Base-by-base conservation (phyloP, 2,329 filamentous ascomycete species). In the Neobulgaria alba region DNA sequence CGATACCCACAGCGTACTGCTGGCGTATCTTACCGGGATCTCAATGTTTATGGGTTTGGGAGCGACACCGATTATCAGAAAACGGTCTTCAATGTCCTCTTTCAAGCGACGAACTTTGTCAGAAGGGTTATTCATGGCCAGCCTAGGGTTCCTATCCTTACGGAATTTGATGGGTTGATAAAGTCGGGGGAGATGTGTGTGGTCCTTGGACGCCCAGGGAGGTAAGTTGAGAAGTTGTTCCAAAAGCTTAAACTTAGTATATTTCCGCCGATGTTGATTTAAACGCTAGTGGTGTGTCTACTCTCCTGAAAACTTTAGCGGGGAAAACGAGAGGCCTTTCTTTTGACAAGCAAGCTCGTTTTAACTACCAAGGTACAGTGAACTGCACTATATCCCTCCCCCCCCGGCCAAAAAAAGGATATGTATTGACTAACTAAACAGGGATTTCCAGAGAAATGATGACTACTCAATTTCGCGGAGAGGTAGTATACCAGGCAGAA, bases 401-500 rank as follows among this genome's bases (percentile, higher is more conserved):
- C n/a, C n/a, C n/a, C n/a, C n/a, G n/a, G n/a, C n/a, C n/a, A n/a
- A n/a, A n/a, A n/a, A n/a, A n/a, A n/a, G n/a, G n/a, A n/a, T n/a
- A n/a, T n/a, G n/a, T n/a, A n/a, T n/a, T n/a, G n/a, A n/a, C n/a
- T n/a, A n/a, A n/a, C n/a, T n/a, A n/a, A n/a, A n/a, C n/a, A 82
- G 30, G 82, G 81, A 10, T 79, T 88, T n/a, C n/a, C n/a, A n/a
- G n/a, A n/a, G n/a, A n/a, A n/a, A n/a, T n/a, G n/a, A n/a, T n/a
- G n/a, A n/a, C n/a, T n/a, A n/a, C n/a, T n/a, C n/a, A 26, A 26
- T 26, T 26, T 12, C 7, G 47, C 33, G 84, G 84, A 29, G 84
- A 89, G 58, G 82, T 86, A 55, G 81, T 79, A 51, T 89, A 88
- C 60, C 87, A 85, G 51, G 75, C 75, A 12, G 84, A 90, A 58